phyloP scores from a whole-genome alignment of 306 rosid species.

The Quercus mongolica region DNA sequence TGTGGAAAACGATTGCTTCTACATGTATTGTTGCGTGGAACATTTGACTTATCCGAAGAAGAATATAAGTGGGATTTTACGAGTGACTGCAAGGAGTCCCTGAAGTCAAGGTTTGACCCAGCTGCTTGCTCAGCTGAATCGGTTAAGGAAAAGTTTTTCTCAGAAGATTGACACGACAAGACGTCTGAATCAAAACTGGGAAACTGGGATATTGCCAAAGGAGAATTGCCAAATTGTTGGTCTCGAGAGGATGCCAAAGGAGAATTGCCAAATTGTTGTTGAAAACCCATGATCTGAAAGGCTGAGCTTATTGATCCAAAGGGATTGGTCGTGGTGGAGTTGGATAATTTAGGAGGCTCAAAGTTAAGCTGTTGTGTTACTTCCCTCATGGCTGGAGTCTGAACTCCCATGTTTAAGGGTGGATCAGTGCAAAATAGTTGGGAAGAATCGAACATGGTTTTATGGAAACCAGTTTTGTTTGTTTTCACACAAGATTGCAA shows the following conservation, averaged over 20 bases:
- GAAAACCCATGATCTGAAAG: neutral
- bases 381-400: neutral
- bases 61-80: constrained; percentile 34
- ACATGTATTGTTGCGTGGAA: too few relatives aligned
- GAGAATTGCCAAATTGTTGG: constrained; percentile 13
- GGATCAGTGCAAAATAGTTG: too few relatives aligned
- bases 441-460: too few relatives aligned
- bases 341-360: constrained; percentile 19
- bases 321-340: constrained; percentile 9
- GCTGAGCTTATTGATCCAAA: neutral
- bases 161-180: constrained; percentile 17
- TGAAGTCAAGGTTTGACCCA: constrained; percentile 8
- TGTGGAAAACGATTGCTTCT: too few relatives aligned
- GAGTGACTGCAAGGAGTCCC: constrained; percentile 23
- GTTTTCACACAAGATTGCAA: too few relatives aligned
- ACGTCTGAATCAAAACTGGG: constrained; percentile 16
- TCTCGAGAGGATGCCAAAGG: neutral
- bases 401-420: too few relatives aligned
- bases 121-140: constrained; percentile 7
- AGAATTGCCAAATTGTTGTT: constrained; percentile 19
- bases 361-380: constrained; percentile 11
- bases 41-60: constrained; percentile 16
- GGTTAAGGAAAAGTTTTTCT: constrained; percentile 18
- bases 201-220: constrained; percentile 10
- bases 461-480: too few relatives aligned